These are phyloP conservation scores for Stachybotrys chartarum DNA, from an alignment of 2,329 filamentous ascomycete species.

Conservation along the genomic window DNA sequence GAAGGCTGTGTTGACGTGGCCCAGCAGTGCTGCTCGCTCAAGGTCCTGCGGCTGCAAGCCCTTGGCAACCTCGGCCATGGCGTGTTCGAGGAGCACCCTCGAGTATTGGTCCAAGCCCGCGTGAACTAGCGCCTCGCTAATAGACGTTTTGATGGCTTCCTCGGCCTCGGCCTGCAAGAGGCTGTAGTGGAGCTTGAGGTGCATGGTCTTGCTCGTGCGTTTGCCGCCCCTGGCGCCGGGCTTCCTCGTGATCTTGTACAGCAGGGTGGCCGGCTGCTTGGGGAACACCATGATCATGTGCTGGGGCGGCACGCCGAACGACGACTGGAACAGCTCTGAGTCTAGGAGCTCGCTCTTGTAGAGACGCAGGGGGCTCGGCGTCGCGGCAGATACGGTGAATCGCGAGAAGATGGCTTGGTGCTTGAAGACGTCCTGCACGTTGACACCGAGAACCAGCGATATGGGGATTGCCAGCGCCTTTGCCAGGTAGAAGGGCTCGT, in stretches of 20 bases:
- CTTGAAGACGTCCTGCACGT: conserved; percentile 95
- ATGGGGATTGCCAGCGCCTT: conserved; percentile 59
- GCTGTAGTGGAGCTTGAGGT: conserved; percentile 68
- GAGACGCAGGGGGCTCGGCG: conserved; percentile 65
- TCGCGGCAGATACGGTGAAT: conserved; percentile 84
- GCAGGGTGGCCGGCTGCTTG: conserved; percentile 70
- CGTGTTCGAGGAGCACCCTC: conserved; percentile 35
- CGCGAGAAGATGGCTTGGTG: conserved; percentile 73
- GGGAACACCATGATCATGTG: conserved; percentile 62
- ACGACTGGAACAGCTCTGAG: conserved; percentile 61
- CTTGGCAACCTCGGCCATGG: conserved; percentile 35
- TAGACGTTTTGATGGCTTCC: conserved; percentile 33
- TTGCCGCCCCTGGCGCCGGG: conserved; percentile 24
- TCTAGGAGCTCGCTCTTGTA: conserved; percentile 62
- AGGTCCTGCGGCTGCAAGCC: conserved; percentile 42
- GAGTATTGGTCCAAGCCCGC: conserved; percentile 38
- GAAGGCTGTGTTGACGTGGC: conserved; percentile 41
- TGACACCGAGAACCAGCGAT: conserved; percentile 80
- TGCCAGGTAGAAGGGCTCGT: conserved; percentile 28
- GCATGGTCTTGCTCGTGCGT: conserved; percentile 38
- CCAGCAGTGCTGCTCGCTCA: conserved; percentile 48
- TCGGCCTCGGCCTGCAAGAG: conserved; percentile 70
- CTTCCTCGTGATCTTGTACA: conserved; percentile 70
- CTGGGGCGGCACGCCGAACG: conserved; percentile 47
- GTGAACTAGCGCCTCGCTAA: conserved; percentile 31